Evolutionary conservation across 2,329 filamentous ascomycete species (phyloP).

Genomic region (Monosporascus sp.): DNA sequence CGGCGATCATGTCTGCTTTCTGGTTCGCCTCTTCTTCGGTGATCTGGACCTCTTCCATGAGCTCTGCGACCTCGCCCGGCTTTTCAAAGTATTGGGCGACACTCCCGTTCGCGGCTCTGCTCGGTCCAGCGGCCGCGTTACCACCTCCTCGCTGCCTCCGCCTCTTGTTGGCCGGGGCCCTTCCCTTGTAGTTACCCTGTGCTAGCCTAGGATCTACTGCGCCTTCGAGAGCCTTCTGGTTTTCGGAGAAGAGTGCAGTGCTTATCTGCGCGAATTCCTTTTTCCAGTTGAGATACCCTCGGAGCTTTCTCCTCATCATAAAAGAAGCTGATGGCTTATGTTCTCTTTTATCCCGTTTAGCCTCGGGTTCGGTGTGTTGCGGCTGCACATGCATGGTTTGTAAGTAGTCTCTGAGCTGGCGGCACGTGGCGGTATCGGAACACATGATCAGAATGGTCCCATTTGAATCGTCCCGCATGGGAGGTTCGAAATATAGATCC

Average conservation of each 20-base stretch:
- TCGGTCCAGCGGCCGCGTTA: conserved; percentile 47
- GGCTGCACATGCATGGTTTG: conserved; percentile 80
- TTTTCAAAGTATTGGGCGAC: conserved; percentile 77
- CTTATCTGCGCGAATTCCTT: conserved; percentile 82
- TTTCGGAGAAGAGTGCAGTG: conserved; percentile 70
- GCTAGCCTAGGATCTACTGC: conserved; percentile 52
- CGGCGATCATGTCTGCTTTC: conserved; percentile 68
- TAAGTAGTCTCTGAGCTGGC: conserved; percentile 85
- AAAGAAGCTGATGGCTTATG: conserved; percentile 68
- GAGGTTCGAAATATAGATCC: conserved; percentile 79
- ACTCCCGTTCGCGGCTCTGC: conserved; percentile 67
- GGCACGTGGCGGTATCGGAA: conserved; percentile 76
- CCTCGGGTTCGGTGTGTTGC: conserved; percentile 34
- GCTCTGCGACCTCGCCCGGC: conserved; percentile 71
- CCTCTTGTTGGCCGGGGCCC: conserved; percentile 77
- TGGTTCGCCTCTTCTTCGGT: conserved; percentile 70
- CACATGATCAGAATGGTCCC: conserved; percentile 97
- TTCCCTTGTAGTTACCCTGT: conserved; percentile 47
- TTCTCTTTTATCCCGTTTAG: conserved; percentile 38
- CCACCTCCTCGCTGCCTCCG: conserved; percentile 79
- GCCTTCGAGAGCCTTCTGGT: conserved; percentile 68
- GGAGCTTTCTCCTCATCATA: conserved; percentile 85
- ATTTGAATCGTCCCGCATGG: conserved; percentile 74
- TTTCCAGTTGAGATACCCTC: conserved; percentile 88
- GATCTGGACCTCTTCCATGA: conserved; percentile 79